Evolutionary conservation across 768 basidiomycete genomes (phyloP), one percentile per base, ranked within the genome.

Genomic region (Lyophyllum decastes): DNA sequence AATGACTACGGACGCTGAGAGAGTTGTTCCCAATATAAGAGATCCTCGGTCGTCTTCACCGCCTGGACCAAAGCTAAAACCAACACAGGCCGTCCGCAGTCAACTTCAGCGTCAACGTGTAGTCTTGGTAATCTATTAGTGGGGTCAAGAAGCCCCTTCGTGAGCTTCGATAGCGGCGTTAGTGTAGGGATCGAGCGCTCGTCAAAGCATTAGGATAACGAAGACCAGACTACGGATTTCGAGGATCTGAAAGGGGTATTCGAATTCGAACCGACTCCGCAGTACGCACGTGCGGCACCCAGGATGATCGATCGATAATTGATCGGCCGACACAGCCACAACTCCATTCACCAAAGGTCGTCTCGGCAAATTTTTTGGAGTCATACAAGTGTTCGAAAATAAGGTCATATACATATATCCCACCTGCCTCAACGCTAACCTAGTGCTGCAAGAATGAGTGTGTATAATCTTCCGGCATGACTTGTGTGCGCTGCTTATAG

Each of bases 361-460:
- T 33, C 33, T 57, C 41, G 46, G 35, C 41, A 47, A 41, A 47
- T 35, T 49, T 55, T 55, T 34, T 12, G 48, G 5, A 55, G 48
- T 55, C 33, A 55, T 47, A 30, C 30, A 30, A 30, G 10, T 10
- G 5, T 10, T n/a, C n/a, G n/a, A n/a, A n/a, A n/a, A n/a, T 5
- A 10, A 30, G 16, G 14, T 38, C 34, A 49, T 48, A 55, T 49
- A 55, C 16, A 47, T 41, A 48, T 4, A 17, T 12, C 35, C 11
- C 25, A 16, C 44, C 24, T 41, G 11, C 46, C 19, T 35, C 27
- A 4, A 41, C 40, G 14, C 35, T 9, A 12, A 38, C 24, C 21
- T 10, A 45, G 30, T 33, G 26, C 33, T 40, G 33, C 44, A 17
- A 61, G 34, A 49, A 66, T 66, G 63, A 62, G 65, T 64, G 38